Evolutionary conservation across 164 flowering plant species (phyloP).

Genomic region (Houttuynia cordata): DNA sequence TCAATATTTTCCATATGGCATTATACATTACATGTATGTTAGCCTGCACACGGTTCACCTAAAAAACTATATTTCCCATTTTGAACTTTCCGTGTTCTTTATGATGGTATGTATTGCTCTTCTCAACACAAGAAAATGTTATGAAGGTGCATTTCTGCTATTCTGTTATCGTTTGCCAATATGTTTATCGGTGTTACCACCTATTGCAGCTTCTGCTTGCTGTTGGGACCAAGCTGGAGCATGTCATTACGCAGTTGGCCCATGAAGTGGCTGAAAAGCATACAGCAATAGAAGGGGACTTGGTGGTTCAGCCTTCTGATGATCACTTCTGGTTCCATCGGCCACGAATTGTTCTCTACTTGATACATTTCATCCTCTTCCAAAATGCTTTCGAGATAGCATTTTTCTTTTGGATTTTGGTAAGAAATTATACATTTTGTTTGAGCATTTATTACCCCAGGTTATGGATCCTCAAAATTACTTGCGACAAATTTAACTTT

Average conservation of each 20-base stretch:
- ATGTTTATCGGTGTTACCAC: not conserved
- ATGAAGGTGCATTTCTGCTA: not conserved
- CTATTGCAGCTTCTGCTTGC: slow-evolving; percentile 49
- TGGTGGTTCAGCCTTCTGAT: slow-evolving; percentile 59
- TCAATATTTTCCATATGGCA: not conserved
- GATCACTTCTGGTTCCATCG: slow-evolving; percentile 63
- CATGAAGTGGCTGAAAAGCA: slow-evolving; percentile 30
- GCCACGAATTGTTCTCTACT: slow-evolving; percentile 44
- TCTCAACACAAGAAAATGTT: not conserved
- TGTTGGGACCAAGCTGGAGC: slow-evolving; percentile 72
- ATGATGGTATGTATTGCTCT: not conserved
- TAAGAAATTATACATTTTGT: slow-evolving; percentile 8
- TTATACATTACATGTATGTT: not conserved
- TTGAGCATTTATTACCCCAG: not conserved
- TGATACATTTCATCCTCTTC: slow-evolving; percentile 70
- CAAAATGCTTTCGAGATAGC: slow-evolving; percentile 79
- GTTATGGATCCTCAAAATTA: not conserved
- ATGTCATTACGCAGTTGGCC: slow-evolving; percentile 48
- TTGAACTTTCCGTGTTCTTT: not conserved
- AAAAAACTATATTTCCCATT: not conserved
- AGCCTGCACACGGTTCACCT: not conserved
- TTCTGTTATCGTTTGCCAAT: not conserved
- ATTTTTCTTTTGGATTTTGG: slow-evolving; percentile 78
- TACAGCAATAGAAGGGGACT: slow-evolving; percentile 19
- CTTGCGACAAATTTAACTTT: not conserved